Evolutionary conservation across 306 rosid genomes (phyloP).

Genomic region (Rosa multiflora): DNA sequence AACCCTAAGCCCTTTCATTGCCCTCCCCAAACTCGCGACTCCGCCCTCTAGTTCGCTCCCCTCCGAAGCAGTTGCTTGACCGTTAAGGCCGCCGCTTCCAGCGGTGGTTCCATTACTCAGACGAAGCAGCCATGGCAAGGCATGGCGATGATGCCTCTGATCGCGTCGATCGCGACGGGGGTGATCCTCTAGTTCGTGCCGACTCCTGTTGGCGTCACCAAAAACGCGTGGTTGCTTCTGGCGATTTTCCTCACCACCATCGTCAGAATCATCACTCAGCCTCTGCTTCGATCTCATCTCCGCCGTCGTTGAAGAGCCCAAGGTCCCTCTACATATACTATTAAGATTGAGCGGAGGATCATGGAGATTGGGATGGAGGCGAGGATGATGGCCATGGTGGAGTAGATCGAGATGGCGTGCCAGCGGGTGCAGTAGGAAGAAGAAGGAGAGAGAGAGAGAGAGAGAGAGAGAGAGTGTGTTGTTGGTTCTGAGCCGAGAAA

Average conservation of each 20-base stretch:
- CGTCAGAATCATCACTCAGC: constrained; percentile 91
- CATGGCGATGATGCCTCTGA: constrained; percentile 69
- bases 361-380: no score
- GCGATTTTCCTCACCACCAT: constrained; percentile 90
- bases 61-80: not conserved
- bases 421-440: no score
- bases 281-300: constrained; percentile 63
- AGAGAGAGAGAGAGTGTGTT: no score
- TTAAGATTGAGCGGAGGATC: no score
- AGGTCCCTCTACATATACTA: no score
- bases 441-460: no score
- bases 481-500: no score
- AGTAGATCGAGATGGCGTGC: no score
- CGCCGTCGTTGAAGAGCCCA: constrained; percentile 48
- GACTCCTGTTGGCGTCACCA: constrained; percentile 71
- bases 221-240: constrained; percentile 82
- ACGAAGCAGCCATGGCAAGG: constrained; percentile 74
- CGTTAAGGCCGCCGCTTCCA: constrained; percentile 25
- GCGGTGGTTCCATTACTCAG: constrained; percentile 18
- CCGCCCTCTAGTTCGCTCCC: not conserved
- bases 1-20: no score
- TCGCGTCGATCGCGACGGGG: constrained; percentile 83
- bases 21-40: not conserved
- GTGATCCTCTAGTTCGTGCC: constrained; percentile 77
- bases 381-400: no score